phyloP scores from a whole-genome alignment of 2,329 filamentous ascomycete genomes.

The Neonectria hederae region DNA sequence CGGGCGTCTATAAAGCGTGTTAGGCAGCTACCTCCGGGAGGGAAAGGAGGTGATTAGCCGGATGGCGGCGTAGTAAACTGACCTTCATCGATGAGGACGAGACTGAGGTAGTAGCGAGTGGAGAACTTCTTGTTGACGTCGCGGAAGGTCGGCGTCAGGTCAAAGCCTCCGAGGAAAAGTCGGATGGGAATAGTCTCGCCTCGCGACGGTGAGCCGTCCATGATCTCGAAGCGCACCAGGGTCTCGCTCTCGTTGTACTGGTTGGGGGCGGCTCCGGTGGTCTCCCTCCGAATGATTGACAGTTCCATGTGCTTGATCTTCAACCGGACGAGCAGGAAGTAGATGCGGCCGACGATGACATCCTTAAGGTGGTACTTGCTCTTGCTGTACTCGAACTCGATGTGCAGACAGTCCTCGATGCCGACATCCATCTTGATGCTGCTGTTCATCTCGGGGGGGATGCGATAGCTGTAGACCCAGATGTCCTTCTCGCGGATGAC shows the following conservation, averaged over 20 bases:
- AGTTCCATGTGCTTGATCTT: conserved; percentile 99
- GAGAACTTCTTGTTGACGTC: conserved; percentile 99
- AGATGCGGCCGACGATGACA: conserved; percentile 98
- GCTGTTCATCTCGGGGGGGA: conserved; percentile 97
- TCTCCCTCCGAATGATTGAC: conserved; percentile 96
- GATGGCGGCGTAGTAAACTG: conserved; percentile 40
- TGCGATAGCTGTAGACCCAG: conserved; percentile 98
- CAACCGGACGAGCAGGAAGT: conserved; percentile 93
- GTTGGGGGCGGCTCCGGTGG: conserved; percentile 94
- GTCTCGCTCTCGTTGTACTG: conserved; percentile 99
- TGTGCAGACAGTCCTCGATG: conserved; percentile 98
- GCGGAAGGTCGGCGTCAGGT: conserved; percentile 96
- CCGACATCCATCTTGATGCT: conserved; percentile 99
- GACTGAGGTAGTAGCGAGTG: conserved; percentile 94
- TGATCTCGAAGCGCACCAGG: conserved; percentile 97
- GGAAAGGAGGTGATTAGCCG: not conserved
- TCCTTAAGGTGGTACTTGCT: conserved; percentile 99
- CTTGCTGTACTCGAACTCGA: conserved; percentile 99
- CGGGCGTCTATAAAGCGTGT: conserved; percentile 75
- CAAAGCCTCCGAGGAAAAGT: conserved; percentile 96
- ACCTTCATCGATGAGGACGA: conserved; percentile 97
- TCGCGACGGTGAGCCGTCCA: conserved; percentile 98
- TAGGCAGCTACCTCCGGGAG: conserved; percentile 20
- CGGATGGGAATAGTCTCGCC: conserved; percentile 95
- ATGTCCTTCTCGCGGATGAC: conserved; percentile 99